phyloP scores from a whole-genome alignment of 2,329 filamentous ascomycete species.

The Ophiostoma himal-ulmi region DNA sequence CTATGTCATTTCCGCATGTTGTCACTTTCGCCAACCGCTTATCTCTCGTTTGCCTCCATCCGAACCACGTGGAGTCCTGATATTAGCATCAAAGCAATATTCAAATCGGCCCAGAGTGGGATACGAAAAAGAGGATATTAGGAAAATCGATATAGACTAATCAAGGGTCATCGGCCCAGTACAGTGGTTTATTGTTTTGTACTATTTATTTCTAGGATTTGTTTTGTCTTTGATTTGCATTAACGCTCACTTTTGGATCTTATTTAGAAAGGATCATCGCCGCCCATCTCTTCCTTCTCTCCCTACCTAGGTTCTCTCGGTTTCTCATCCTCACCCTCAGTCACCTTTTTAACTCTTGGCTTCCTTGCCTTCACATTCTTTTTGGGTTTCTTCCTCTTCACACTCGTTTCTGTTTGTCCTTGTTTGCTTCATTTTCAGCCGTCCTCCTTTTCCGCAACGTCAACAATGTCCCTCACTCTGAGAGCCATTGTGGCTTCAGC shows the following conservation, averaged over 20 bases:
- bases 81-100: slow-evolving; percentile 5
- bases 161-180: not conserved
- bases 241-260: not conserved
- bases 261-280: slow-evolving; percentile 22
- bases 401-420: not conserved
- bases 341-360: not conserved
- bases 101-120: not conserved
- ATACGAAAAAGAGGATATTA: not conserved
- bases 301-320: not conserved
- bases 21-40: not conserved
- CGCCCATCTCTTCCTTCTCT: slow-evolving; percentile 11
- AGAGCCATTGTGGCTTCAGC: slow-evolving; percentile 19
- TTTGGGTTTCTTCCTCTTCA: not conserved
- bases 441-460: not conserved
- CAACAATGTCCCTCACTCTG: slow-evolving; percentile 9
- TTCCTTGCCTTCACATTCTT: not conserved
- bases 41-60: not conserved
- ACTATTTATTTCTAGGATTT: slow-evolving; percentile 1
- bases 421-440: not conserved
- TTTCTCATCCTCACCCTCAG: not conserved
- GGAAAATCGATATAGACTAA: not conserved
- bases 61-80: not conserved
- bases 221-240: not conserved
- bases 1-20: not conserved
- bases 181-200: not conserved